Evolutionary conservation across 148 eudicot genomes (phyloP), one percentile per base, ranked within the genome.

Genomic region (Talinum fruticosum): DNA sequence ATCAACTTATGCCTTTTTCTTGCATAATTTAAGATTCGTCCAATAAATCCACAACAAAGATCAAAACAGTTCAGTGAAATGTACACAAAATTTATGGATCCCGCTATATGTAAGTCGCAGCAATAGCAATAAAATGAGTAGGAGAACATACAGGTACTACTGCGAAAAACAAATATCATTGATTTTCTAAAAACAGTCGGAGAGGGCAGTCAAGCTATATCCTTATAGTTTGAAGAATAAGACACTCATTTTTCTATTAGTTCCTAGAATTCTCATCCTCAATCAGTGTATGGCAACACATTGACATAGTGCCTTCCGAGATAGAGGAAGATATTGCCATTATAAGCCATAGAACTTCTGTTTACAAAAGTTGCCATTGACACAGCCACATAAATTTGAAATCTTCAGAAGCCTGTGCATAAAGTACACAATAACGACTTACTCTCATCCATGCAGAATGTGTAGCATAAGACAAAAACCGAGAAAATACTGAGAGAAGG

Each of bases 81-180:
- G 38, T 16, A 77, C 33, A 71, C 3, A 76, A 41, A 41, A 38
- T n/a, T 69, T 33, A 36, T 67, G 38, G 47, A 68, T 68, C 33
- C 33, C 18, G 28, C 29, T n/a, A 23, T 57, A 57, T 32, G 21
- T 44, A 66, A 57, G 29, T 19, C 38, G 30, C 26, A 44, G 45
- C 29, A 75, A 19, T n/a, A 45, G 51, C 72, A 69, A 69, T n/a
- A 37, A 44, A 71, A 71, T 37, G 29, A 59, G n/a, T 6, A 57
- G 51, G 77, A 37, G 44, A 75, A 44, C 23, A 65, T 7, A 54
- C 41, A 18, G 49, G 32, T 33, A 29, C 24, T 16, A 0, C 35
- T 7, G 47, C 0, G 4, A 21, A 8, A 35, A 69, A 3, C 29
- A 24, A 45, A 24, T 0, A 10, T n/a, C 8, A 68, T 26, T 71